Evolutionary conservation across 163 green algal genomes (phyloP).

Genomic region (Scenedesmus sp.): DNA sequence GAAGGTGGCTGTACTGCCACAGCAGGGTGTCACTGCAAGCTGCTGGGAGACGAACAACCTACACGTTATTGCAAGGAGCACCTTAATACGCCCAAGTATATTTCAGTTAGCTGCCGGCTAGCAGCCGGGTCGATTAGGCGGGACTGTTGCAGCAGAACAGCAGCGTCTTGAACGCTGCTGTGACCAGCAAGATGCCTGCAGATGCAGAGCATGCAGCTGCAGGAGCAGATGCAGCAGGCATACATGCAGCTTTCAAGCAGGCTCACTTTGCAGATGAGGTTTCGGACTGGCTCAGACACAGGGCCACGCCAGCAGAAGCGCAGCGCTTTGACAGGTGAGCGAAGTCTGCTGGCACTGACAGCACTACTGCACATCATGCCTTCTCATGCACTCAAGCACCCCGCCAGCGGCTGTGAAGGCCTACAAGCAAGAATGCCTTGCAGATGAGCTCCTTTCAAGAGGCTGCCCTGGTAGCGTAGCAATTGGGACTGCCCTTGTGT

Average conservation of each 20-base stretch:
- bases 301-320: constrained; percentile 12
- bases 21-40: too few species aligned
- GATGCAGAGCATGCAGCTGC: neutral
- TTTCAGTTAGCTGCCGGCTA: too few species aligned
- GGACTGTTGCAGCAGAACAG: neutral
- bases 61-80: too few species aligned
- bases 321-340: constrained; percentile 9
- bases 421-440: too few species aligned
- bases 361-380: neutral
- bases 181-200: neutral
- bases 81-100: too few species aligned
- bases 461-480: too few species aligned
- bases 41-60: too few species aligned
- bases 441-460: too few species aligned
- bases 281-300: constrained; percentile 23
- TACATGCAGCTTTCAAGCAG: constrained; percentile 17
- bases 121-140: neutral
- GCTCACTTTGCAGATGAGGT: neutral
- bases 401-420: too few species aligned
- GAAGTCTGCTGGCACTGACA: neutral
- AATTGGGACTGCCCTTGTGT: too few species aligned
- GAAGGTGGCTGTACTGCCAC: too few species aligned
- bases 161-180: neutral
- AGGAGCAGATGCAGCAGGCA: neutral
- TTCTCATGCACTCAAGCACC: too few species aligned